phyloP scores from a whole-genome alignment of 768 basidiomycete species.

The Trametes coccinea region DNA sequence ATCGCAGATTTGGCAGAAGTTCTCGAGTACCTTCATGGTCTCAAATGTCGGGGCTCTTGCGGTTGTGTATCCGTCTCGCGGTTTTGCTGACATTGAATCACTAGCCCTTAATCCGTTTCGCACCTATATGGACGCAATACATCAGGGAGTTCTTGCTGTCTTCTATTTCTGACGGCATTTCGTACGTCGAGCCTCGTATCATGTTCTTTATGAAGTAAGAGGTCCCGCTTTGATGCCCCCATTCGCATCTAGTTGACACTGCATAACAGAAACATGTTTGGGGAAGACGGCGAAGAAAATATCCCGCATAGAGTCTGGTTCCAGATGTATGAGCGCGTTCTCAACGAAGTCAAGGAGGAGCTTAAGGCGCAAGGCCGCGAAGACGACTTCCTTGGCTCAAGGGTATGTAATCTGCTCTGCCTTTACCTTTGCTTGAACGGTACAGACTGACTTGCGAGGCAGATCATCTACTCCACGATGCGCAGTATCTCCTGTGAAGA shows the following conservation, averaged over 20 bases:
- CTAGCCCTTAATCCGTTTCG: constrained; percentile 45
- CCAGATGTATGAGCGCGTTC: constrained; percentile 48
- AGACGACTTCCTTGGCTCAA: constrained; percentile 67
- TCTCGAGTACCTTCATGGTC: constrained; percentile 53
- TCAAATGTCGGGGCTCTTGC: constrained; percentile 43
- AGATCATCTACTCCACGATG: constrained; percentile 75
- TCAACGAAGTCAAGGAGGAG: constrained; percentile 54
- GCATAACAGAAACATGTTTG: constrained; percentile 51
- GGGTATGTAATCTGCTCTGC: constrained; percentile 37
- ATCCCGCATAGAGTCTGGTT: constrained; percentile 64
- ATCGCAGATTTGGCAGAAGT: constrained; percentile 74
- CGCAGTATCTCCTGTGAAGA: constrained; percentile 55
- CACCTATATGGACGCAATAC: constrained; percentile 61
- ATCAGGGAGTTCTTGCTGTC: constrained; percentile 61
- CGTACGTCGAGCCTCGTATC: constrained; percentile 67
- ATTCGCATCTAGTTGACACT: neutral
- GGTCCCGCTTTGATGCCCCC: neutral
- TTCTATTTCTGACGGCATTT: constrained; percentile 70
- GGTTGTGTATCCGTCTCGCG: neutral
- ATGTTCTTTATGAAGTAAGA: constrained; percentile 61
- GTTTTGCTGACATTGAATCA: neutral
- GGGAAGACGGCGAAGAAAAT: constrained; percentile 55
- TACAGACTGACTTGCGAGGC: neutral
- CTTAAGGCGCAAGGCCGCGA: constrained; percentile 52
- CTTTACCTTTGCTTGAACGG: neutral